Evolutionary conservation across 1,139 yeast genomes (phyloP).

Genomic region (Suhomyces atakaporum): DNA sequence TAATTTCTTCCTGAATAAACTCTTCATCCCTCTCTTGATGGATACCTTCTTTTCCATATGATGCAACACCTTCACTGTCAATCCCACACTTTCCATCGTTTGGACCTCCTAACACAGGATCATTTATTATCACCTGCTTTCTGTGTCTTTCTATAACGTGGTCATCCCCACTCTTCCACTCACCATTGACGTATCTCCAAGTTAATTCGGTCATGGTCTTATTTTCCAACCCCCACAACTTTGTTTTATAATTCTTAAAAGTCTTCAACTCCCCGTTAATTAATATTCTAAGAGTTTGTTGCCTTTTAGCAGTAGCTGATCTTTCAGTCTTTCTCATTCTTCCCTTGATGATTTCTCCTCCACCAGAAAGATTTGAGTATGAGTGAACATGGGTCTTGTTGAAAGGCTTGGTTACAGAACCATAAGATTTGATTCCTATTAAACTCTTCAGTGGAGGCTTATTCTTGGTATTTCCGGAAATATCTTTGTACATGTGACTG

Average conservation of each 20-base stretch:
- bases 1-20: conserved; percentile 24
- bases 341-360: conserved; percentile 59
- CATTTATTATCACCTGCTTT: conserved; percentile 15
- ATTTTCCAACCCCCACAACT: conserved; percentile 89
- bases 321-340: conserved; percentile 60
- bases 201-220: conserved; percentile 63
- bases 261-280: conserved; percentile 62
- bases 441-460: conserved; percentile 35
- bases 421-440: conserved; percentile 39
- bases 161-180: conserved; percentile 83
- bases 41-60: conserved; percentile 25
- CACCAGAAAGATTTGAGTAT: conserved; percentile 33
- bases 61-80: conserved; percentile 20
- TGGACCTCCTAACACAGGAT: conserved; percentile 11
- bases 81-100: conserved; percentile 25
- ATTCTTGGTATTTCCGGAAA: conserved; percentile 40
- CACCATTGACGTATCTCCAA: conserved; percentile 59
- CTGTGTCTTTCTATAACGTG: conserved; percentile 67
- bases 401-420: conserved; percentile 24
- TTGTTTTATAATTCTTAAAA: conserved; percentile 64
- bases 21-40: conserved; percentile 28
- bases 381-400: conserved; percentile 20
- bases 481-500: conserved; percentile 35
- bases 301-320: conserved; percentile 43
- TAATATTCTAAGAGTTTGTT: conserved; percentile 65